Conservation (phyloP, 1,284 basidiomycete genomes). For the Tylopilus sp. region DNA sequence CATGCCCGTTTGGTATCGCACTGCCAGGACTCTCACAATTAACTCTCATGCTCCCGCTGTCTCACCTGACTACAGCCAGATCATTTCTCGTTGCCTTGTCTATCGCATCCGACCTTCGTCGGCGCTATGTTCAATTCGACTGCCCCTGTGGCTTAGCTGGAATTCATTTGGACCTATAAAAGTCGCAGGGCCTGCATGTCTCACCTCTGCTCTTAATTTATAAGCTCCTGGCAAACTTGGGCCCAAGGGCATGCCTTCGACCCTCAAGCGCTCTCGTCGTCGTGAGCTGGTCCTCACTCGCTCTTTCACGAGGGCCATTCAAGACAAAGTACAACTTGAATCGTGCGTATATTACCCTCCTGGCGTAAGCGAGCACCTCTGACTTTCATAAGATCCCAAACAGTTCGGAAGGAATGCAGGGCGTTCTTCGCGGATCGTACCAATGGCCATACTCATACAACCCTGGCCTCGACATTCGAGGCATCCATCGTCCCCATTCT, state of each 20-base stretch:
- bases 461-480: constrained; percentile 22
- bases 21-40: constrained; percentile 33
- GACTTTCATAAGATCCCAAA: constrained; percentile 25
- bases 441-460: constrained; percentile 24
- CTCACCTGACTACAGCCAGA: constrained; percentile 19
- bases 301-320: constrained; percentile 47
- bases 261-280: constrained; percentile 48
- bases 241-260: constrained; percentile 45
- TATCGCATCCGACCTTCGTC: constrained; percentile 22
- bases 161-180: constrained; percentile 41
- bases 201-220: constrained; percentile 24
- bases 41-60: no score
- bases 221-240: constrained; percentile 23
- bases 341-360: constrained; percentile 34
- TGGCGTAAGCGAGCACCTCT: no score
- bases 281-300: constrained; percentile 45
- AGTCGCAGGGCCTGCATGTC: constrained; percentile 28
- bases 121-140: constrained; percentile 20
- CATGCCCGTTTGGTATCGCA: constrained; percentile 24
- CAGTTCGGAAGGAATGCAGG: constrained; percentile 34
- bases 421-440: constrained; percentile 35
- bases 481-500: constrained; percentile 12
- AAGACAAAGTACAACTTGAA: constrained; percentile 45
- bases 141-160: constrained; percentile 45
- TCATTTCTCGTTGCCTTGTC: constrained; percentile 20